Evolutionary conservation across 441 rosid genomes (phyloP), one percentile per base, ranked within the genome.

Genomic region (Adansonia rubrostipa): DNA sequence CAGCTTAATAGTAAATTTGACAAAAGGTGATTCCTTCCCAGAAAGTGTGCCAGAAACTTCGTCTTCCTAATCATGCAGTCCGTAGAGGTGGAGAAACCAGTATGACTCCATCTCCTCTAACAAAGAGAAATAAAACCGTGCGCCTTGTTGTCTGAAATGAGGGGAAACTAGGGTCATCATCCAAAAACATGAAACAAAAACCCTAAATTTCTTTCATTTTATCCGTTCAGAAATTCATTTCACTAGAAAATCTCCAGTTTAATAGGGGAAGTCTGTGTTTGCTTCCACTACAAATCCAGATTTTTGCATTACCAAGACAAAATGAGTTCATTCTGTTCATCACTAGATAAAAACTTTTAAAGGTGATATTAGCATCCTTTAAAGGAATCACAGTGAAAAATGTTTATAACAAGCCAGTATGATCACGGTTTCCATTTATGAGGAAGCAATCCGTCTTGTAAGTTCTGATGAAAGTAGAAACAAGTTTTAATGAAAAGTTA

Each of bases 71-170:
- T 88, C 85, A 96, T 56, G 98, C 89, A 44, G 99, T 90, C 86
- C 99, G 90, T 69, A 92, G 79, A 8, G 99, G 99, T 61, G 98
- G 99, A 56, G 99, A 93, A 71, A 96, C 99, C 88, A 96, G 87
- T 79, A 96, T 96, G 76, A 96, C 99, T 75, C 99, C 98, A 78
- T 96, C 99, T 50, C 99, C 98, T 85, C 99, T 87, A 62, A 96
- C 99, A 85, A 96, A 96, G 17, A 96, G 96, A 81, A 88, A 96
- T 11, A 94, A 94, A 64, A 96, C 89, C 0, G 81, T 93, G 20
- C 99, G 96, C 87, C 84, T 92, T 19, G 97, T 94, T 44, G 96
- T 87, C 98, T 96, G 95, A 83, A 85, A 87, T 47, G 80, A 56
- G 62, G 11, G 45, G 4, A 17, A 24, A 65, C 10, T 42, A 65